Base-by-base conservation (phyloP, 768 basidiomycete species). In the Boletus rufocinnamomeus region DNA sequence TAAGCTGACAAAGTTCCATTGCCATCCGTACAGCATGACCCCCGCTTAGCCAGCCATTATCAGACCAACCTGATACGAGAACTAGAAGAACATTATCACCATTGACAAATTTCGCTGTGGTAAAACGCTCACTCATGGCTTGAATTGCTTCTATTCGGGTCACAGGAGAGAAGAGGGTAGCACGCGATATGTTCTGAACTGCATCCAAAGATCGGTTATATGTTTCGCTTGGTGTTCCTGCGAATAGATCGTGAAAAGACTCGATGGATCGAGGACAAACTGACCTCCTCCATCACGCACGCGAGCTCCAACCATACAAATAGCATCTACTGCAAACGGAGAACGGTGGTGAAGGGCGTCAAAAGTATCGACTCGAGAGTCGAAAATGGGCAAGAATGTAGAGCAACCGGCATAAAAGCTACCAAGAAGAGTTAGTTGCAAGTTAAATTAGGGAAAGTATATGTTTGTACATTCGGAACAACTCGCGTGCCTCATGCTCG, bases 11-110 rank as follows among this genome's bases (percentile, higher is more conserved):
- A 52, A 95, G 78, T 69, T 98, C 95, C 80, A 97, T 86, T 41
- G 93, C 95, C 92, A 98, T 95, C 51, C 95, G 84, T 10, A 97
- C 93, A n/a, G 95, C 95, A 74, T 97, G 95, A 11, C 92, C 94
- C 11, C 93, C 91, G 63, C 89, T 93, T 37, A 97, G 72, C 94
- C 94, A 95, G n/a, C 93, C 93, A 66, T 93, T 93, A 64, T 95
- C 93, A 19, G 92, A 94, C 89, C 93, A 98, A 6, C 94, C 93
- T 37, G 95, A 90, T 21, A 96, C 86, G 51, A 97, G 80, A 57
- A 95, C 92, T 95, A 57, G 23, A 48, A 56, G 45, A 45, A 27
- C 3, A 49, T 57, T 28, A 59, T 54, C 52, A 57, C 19, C 11
- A 16, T 49, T 2, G 27, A 51, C n/a, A 58, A 45, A 51, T 44